phyloP scores from a whole-genome alignment of 768 basidiomycete species.

The Kwoniella dendrophila region DNA sequence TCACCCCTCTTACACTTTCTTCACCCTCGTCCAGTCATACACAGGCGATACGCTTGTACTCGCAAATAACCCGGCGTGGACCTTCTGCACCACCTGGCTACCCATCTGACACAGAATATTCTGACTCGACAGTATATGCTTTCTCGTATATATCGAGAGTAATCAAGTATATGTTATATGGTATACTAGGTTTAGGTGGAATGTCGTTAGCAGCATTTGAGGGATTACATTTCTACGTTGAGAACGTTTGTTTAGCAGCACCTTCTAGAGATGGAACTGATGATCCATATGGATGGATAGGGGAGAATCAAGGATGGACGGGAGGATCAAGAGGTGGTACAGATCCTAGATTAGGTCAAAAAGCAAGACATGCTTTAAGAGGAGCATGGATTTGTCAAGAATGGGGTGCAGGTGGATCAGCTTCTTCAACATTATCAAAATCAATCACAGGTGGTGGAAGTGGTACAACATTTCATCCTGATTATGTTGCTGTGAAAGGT shows the following conservation, averaged over 20 bases:
- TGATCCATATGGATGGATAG: slow-evolving; percentile 46
- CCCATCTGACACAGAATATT: slow-evolving; percentile 38
- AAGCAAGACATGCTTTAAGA: slow-evolving; percentile 47
- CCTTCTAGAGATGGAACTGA: slow-evolving; percentile 23
- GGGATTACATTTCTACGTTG: slow-evolving; percentile 37
- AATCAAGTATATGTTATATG: slow-evolving; percentile 40
- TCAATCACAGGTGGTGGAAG: slow-evolving; percentile 6
- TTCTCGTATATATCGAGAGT: slow-evolving; percentile 43
- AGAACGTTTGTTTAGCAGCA: slow-evolving; percentile 26
- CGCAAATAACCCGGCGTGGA: slow-evolving; percentile 9
- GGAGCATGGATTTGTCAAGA: slow-evolving; percentile 53
- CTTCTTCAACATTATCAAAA: slow-evolving; percentile 27
- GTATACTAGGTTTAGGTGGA: slow-evolving; percentile 22
- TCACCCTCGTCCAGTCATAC: background rate
- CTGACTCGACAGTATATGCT: slow-evolving; percentile 48
- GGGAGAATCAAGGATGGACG: slow-evolving; percentile 49
- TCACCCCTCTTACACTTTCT: background rate
- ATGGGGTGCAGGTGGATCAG: slow-evolving; percentile 42
- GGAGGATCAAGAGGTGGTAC: slow-evolving; percentile 47
- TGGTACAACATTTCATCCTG: slow-evolving; percentile 29
- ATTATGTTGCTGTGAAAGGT: slow-evolving; percentile 28
- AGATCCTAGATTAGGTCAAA: slow-evolving; percentile 45
- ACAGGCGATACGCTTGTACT: background rate
- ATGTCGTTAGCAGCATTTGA: slow-evolving; percentile 27
- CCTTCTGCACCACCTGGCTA: slow-evolving; percentile 9